Base-by-base conservation (phyloP, 1,284 basidiomycete species). In the Veloboletus limbatus region DNA sequence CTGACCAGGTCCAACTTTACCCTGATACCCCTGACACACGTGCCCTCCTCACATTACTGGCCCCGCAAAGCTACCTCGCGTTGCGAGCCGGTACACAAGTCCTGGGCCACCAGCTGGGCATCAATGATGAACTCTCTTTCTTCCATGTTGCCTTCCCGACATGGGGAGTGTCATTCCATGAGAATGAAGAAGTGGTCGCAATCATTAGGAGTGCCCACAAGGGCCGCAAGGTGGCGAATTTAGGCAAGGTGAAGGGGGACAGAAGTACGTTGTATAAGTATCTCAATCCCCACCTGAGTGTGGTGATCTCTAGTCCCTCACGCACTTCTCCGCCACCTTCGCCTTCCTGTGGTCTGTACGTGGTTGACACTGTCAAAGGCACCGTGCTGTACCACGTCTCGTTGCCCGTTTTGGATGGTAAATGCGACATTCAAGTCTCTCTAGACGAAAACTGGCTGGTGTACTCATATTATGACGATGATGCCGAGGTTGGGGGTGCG, bases 361-460 rank as follows among this genome's bases (percentile, higher is more conserved):
- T 97, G 7, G 56, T 97, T 16, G 92, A 97, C 62, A 76, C 75
- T 0, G 79, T 79, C 32, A 92, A 88, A 51, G 95, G 96, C 3
- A 81, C 75, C 1, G 68, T 89, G 4, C 55, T 94, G 1, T 92
- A 93, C 64, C 75, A 79, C 40, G 75, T 76, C 4, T 68, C 69
- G 21, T 55, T 89, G 7, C 78, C 82, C 42, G 66, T 70, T 13
- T 57, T 47, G 34, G 61, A 54, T n/a, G 71, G 63, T 32, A 69
- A 51, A 21, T 89, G 86, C 58, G 77, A 85, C 55, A 69, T 94
- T 9, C 78, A 84, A 52, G 82, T 82, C 13, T 71, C 74, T 7
- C 73, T 96, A 52, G 78, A 81, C 14, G 95, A 98, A 69, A 97
- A 98, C 65, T 98, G 96, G 95, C 68, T 98, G 43, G 85, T 94